Evolutionary conservation across 352 stramenopile species (phyloP), one percentile per base, ranked within the genome.

Genomic region (Pythium brachiatum): DNA sequence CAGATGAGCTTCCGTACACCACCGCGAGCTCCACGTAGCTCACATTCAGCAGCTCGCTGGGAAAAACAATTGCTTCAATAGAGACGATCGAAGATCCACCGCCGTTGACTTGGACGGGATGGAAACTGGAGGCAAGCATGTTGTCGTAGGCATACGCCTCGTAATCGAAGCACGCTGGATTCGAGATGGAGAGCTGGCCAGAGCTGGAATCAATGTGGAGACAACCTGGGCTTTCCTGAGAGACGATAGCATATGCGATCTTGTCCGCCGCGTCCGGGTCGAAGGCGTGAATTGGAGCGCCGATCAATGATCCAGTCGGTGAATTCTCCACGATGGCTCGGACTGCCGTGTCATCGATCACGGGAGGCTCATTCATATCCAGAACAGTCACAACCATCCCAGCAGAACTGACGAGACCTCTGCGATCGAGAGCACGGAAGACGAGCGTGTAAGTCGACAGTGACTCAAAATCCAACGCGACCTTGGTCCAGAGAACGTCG

Each of bases 131-230:
- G 20, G 47, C 8, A 3, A 48, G 7, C 0, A 70, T 39, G 29
- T 64, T 12, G 23, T 78, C 64, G 47, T 69, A 88, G 0, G 43
- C 7, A 29, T 83, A 70, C 4, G 57, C 51, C 34, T 88, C 78
- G 26, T 83, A 85, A 38, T 88, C 78, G 39, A 88, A 83, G 26
- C 78, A 88, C 1, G 59, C 61, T 20, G 43, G 38, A 26, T 62
- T 74, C 12, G 51, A 57, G 18, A 88, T 66, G 20, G 23, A 78
- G 9, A 88, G 11, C 53, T 83, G 78, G 1, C 78, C 78, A 11
- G 73, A 67, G n/a, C 25, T 23, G 21, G 61, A 8, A 12, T 74
- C 69, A 26, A 85, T 75, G 23, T 70, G 52, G 23, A 85, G 57
- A 23, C 78, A 88, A 0, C 64, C 75, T 32, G 66, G 44, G 16